These are phyloP conservation scores for Otatea glauca DNA, from an alignment of 176 grass and related monocot genomes.

Conservation along the genomic window DNA sequence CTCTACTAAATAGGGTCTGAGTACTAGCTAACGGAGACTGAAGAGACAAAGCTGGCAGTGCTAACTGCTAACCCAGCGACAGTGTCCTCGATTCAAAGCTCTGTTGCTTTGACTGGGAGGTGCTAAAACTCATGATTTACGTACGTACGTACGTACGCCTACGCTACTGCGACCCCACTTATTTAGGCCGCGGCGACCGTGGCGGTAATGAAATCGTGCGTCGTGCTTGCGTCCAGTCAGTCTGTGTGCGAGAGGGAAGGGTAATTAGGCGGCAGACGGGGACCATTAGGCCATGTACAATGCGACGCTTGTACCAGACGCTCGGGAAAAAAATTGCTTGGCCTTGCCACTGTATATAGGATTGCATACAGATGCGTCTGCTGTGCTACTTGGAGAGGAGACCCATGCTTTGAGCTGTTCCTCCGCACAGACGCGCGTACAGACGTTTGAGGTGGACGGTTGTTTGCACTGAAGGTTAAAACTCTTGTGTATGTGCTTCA, in stretches of 20 bases:
- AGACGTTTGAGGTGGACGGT: too few species aligned
- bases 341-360: too few species aligned
- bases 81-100: conserved; percentile 22
- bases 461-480: too few species aligned
- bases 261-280: conserved; percentile 29
- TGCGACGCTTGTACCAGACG: too few species aligned
- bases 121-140: conserved; percentile 37
- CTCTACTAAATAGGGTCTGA: too few species aligned
- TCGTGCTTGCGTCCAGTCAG: not conserved
- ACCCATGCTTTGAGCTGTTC: too few species aligned
- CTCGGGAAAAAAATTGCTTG: too few species aligned
- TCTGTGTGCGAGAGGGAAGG: not conserved
- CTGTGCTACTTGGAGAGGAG: too few species aligned
- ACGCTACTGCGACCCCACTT: not conserved
- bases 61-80: not conserved
- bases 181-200: conserved; percentile 11
- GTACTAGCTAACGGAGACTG: not conserved
- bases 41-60: conserved; percentile 24
- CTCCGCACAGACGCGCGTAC: too few species aligned
- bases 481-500: too few species aligned
- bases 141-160: not conserved
- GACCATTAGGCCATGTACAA: not conserved
- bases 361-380: too few species aligned
- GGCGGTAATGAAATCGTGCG: not conserved
- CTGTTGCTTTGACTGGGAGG: not conserved